Conservation (phyloP, 352 stramenopile species). For the Hyaloperonospora arabidopsidis region DNA sequence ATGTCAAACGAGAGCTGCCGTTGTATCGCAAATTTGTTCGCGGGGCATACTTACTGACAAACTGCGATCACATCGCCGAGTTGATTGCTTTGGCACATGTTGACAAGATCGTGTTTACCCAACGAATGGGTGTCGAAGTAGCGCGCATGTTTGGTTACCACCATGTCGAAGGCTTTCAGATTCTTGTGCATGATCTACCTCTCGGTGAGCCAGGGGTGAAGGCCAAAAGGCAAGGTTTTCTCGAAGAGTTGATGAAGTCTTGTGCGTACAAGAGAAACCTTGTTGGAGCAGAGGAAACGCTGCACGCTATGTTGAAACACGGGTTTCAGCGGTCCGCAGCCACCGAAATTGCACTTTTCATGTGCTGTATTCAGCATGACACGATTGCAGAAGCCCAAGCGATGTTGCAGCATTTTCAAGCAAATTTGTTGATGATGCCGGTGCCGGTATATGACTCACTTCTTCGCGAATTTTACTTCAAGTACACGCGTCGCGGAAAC, state of each 20-base stretch:
- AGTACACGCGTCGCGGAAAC: slow-evolving; percentile 54
- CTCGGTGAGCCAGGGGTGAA: slow-evolving; percentile 8
- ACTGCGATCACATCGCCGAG: slow-evolving; percentile 51
- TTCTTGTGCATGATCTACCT: slow-evolving; percentile 39
- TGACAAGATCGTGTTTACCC: slow-evolving; percentile 50
- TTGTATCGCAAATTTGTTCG: slow-evolving; percentile 73
- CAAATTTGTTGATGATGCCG: slow-evolving; percentile 31
- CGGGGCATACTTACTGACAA: slow-evolving; percentile 51
- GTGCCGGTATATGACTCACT: slow-evolving; percentile 66
- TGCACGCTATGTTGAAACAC: slow-evolving; percentile 35
- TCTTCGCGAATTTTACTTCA: slow-evolving; percentile 70
- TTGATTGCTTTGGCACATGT: slow-evolving; percentile 37
- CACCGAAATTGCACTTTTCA: slow-evolving; percentile 56
- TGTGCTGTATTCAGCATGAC: slow-evolving; percentile 52
- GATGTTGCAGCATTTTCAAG: slow-evolving; percentile 47
- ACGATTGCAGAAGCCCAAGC: slow-evolving; percentile 25
- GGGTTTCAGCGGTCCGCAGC: slow-evolving; percentile 42
- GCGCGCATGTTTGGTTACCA: slow-evolving; percentile 55
- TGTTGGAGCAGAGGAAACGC: slow-evolving; percentile 38
- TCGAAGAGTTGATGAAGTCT: slow-evolving; percentile 64
- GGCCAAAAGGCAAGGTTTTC: slow-evolving; percentile 34
- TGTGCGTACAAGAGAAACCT: slow-evolving; percentile 65
- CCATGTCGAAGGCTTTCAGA: slow-evolving; percentile 41
- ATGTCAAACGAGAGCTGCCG: slow-evolving; percentile 35
- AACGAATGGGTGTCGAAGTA: slow-evolving; percentile 58